Conservation (phyloP, 129 eudicot genomes). For the sunflower (Helianthus annuus) region HanXRQr2.0-SUNRISE NC_035445.2:66857833-66858332, state of each 20-base stretch:
- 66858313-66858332: constrained; percentile 24
- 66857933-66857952: constrained; percentile 40
- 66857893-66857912: constrained; percentile 37
- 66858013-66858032: background rate
- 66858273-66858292: too few relatives aligned
- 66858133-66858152: too few relatives aligned
- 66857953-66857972: background rate
- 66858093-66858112: background rate
- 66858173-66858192: constrained; percentile 31
- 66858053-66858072: constrained; percentile 23
- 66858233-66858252: background rate
- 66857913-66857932: constrained; percentile 24
- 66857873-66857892: constrained; percentile 67
- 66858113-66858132: background rate
- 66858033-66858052: constrained; percentile 36
- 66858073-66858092: constrained; percentile 3
- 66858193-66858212: constrained; percentile 22
- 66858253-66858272: too few relatives aligned
- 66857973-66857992: background rate
- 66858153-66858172: constrained; percentile 4
- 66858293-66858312: constrained; percentile 33
- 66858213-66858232: background rate
- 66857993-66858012: too few relatives aligned
- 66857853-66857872: too few relatives aligned
- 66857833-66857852: background rate